Base-by-base conservation (phyloP, 1,139 yeast species). In the Debaryomyces coudertii region DNA sequence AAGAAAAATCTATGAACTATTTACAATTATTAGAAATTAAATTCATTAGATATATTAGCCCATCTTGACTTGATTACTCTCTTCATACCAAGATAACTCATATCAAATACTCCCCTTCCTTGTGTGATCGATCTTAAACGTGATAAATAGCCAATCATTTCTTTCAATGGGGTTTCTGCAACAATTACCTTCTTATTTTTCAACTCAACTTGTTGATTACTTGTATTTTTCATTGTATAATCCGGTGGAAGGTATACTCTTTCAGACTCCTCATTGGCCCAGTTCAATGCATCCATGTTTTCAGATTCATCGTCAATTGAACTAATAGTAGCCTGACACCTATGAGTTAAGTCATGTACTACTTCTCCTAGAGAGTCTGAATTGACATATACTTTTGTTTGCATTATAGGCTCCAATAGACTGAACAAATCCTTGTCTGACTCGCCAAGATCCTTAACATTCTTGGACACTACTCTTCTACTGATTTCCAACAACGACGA, bases 121-220 rank as follows among this genome's bases (percentile, higher is more conserved):
- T 90, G 92, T 0, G 98, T 92, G 56, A 90, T 71, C 34, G 95
- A 85, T 58, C 98, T 71, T 40, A 93, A 69, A 47, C 80, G 82
- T 5, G 85, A 82, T 45, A 90, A 76, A 61, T 93, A 93, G 1
- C 97, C 96, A 45, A 92, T 80, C 97, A 93, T 90, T 53, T 87
- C 95, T 51, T 85, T 77, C 56, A 93, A 71, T 7, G 99, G 98
- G 0, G 92, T 92, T 47, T 79, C 80, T 0, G 97, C 97, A 12
- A 72, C 69, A 33, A 92, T 79, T 2, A 79, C 69, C 57, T 87
- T 87, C 44, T 76, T 76, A 51, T 69, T 69, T 34, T 57, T 61
- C 44, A 68, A 52, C 8, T 60, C 62, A 12, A 47, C 48, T 2
- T 43, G 45, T 20, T 14, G 41, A 4, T 39, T 12, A 64, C 62